Conservation (phyloP, 345 rosid species). For the Rhizophora apiculata region DNA sequence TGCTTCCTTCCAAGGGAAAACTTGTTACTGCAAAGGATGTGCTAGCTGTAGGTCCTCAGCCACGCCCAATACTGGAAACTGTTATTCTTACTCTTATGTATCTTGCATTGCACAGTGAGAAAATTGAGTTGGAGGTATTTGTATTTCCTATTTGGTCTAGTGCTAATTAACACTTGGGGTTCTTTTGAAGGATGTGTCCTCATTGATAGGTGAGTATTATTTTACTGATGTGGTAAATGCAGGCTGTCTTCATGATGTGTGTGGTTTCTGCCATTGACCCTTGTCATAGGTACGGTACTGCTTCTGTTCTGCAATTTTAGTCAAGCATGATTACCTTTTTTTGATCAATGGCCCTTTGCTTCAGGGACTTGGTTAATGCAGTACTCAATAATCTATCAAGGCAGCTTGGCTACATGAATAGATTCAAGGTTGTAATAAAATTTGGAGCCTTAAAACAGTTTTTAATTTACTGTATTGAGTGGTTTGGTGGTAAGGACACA, state of each 20-base stretch:
- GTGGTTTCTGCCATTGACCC: constrained; percentile 77
- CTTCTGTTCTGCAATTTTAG: background rate
- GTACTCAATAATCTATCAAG: constrained; percentile 70
- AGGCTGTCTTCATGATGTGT: constrained; percentile 91
- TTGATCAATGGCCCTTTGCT: constrained; percentile 21
- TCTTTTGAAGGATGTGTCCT: background rate
- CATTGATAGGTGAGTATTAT: too few relatives aligned
- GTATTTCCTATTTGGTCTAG: constrained; percentile 8
- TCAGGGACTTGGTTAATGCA: constrained; percentile 67
- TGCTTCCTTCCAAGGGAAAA: constrained; percentile 59
- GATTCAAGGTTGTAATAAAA: constrained; percentile 57
- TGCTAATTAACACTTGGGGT: background rate
- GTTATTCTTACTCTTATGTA: constrained; percentile 76
- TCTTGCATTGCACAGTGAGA: constrained; percentile 82
- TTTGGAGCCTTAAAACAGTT: background rate
- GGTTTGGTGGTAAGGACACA: too few relatives aligned
- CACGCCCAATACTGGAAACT: constrained; percentile 66
- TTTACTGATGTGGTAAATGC: constrained; percentile 27
- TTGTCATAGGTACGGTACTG: constrained; percentile 59
- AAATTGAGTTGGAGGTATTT: constrained; percentile 75
- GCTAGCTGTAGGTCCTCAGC: constrained; percentile 72
- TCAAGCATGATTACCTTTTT: background rate
- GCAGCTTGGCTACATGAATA: constrained; percentile 63
- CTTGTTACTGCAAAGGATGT: constrained; percentile 68
- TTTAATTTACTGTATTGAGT: too few relatives aligned